phyloP scores from a whole-genome alignment of 108 stramenopile genomes.

The Discostella stelligeroides region DNA sequence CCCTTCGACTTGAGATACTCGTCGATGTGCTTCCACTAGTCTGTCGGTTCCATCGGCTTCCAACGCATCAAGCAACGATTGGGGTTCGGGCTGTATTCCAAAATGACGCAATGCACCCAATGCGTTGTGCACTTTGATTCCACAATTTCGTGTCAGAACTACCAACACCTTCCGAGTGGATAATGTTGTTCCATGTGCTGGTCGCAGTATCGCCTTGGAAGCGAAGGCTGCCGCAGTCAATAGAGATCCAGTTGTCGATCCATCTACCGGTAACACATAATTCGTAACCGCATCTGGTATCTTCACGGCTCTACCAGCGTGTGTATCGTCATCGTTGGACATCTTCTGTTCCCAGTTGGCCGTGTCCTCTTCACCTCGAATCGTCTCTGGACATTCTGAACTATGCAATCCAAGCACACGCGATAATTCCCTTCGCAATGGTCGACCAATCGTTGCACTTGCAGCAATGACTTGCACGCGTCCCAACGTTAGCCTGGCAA shows the following conservation, averaged over 20 bases:
- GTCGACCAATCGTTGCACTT: constrained; percentile 94
- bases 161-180: constrained; percentile 55
- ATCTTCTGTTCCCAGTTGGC: constrained; percentile 36
- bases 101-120: constrained; percentile 88
- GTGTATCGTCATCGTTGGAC: constrained; percentile 25
- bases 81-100: constrained; percentile 72
- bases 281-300: constrained; percentile 80
- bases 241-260: constrained; percentile 64
- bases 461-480: constrained; percentile 83
- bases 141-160: constrained; percentile 78
- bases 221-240: constrained; percentile 75
- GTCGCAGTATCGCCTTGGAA: constrained; percentile 47
- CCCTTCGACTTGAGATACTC: constrained; percentile 79
- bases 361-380: constrained; percentile 56
- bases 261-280: constrained; percentile 68
- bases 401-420: constrained; percentile 83
- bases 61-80: constrained; percentile 73
- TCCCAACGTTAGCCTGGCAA: constrained; percentile 71
- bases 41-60: constrained; percentile 78
- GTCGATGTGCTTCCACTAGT: constrained; percentile 74
- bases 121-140: constrained; percentile 72
- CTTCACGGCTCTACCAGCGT: constrained; percentile 73
- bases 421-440: constrained; percentile 85
- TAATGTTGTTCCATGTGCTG: constrained; percentile 7
- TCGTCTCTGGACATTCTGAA: constrained; percentile 73